Percentiles rank a stretch among this genome's conserved stretches.
Evolutionary conservation across 2,329 filamentous ascomycete species (phyloP).

Genomic region (Ophiostoma perfectum): DNA sequence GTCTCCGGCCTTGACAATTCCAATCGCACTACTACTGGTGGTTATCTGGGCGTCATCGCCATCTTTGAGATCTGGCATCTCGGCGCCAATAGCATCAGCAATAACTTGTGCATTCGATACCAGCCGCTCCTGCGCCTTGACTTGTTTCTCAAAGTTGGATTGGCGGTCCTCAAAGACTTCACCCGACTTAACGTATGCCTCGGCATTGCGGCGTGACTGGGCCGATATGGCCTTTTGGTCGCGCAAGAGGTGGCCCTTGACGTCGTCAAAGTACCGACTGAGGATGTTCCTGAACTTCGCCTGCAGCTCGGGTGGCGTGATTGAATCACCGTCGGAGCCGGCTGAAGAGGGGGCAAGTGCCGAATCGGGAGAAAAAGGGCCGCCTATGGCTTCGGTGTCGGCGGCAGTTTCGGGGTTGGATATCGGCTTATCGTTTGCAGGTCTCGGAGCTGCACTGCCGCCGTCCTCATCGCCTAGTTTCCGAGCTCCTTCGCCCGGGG

Average conservation of each 20-base stretch:
- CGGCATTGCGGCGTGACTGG: constrained; percentile 90
- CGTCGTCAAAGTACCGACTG: constrained; percentile 84
- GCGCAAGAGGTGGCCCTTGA: constrained; percentile 80
- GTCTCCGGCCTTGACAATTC: constrained; percentile 87
- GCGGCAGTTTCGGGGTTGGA: neutral
- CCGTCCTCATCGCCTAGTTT: constrained; percentile 58
- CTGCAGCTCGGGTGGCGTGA: constrained; percentile 70
- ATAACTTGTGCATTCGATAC: constrained; percentile 85
- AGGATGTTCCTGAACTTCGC: constrained; percentile 82
- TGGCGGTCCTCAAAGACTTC: constrained; percentile 98
- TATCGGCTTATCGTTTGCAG: constrained; percentile 45
- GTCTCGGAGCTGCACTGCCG: no score
- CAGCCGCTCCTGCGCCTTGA: constrained; percentile 87
- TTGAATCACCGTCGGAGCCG: constrained; percentile 62
- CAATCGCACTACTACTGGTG: constrained; percentile 68
- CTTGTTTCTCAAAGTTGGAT: constrained; percentile 87
- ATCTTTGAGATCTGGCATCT: constrained; percentile 91
- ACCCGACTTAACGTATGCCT: constrained; percentile 96
- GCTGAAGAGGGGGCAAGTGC: constrained; percentile 28
- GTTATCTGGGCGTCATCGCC: constrained; percentile 63
- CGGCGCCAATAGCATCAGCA: constrained; percentile 77
- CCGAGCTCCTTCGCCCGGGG: constrained; percentile 67
- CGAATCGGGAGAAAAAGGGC: neutral
- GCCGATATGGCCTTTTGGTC: constrained; percentile 84
- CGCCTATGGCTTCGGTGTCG: neutral